Evolutionary conservation across 805 yeast species (phyloP), one percentile per base, ranked within the genome.

Genomic region (Yamadazyma sp.): DNA sequence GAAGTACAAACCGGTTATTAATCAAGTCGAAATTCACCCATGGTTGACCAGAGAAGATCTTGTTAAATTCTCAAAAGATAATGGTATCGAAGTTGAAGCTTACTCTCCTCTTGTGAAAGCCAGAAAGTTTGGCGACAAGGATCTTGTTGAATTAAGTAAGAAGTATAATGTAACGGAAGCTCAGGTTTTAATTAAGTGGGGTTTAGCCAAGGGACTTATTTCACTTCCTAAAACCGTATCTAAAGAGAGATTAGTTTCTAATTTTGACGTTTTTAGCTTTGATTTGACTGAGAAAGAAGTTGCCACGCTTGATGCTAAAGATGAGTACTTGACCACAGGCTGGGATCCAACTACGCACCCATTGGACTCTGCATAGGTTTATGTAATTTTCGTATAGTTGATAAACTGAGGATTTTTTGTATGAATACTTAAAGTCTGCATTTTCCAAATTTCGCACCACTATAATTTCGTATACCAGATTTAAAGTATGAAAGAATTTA

Each of bases 71-170:
- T 79, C 84, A 54, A 65, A 69, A 22, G 53, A 67, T 11, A 60
- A 80, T 40, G 78, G 70, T 30, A 74, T 89, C 26, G 61, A 69
- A 5, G 76, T 82, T 9, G 87, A 84, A 56, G 90, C 95, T 1
- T 89, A 75, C 61, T 80, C 93, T 6, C 96, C 96, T 6, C 71
- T 89, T 51, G 80, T 83, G 2, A 73, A 73, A 42, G 87, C 90
- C 6, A 54, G 55, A 29, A 76, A 78, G 49, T 56, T 80, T 32
- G 56, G 70, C 27, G 84, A 83, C 56, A 75, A 80, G 1, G 72
- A 62, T 35, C 65, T 84, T 35, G 52, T 60, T 15, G 57, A 52
- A 22, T 66, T 84, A 43, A 77, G 82, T 24, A 53, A 67, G 26
- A 71, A 70, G 40, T 72, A 71, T 27, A 67, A 68, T 2, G 69